Conservation (phyloP, 495 filamentous ascomycete species). For the Neurospora sp. region DNA sequence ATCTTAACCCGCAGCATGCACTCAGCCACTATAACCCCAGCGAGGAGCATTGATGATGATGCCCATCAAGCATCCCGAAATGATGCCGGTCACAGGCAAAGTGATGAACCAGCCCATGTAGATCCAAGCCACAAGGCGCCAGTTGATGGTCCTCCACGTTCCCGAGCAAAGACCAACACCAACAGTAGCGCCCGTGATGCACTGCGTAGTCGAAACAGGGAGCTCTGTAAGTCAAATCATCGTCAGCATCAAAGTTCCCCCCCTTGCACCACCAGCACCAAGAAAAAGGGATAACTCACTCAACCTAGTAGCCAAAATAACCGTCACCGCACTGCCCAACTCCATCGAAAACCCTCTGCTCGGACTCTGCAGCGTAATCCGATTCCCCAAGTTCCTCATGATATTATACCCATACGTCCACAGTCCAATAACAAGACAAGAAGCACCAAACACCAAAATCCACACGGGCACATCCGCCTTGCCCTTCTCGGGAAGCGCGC, state of each 20-base stretch:
- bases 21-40: conserved; percentile 8
- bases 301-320: conserved; percentile 54
- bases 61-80: conserved; percentile 47
- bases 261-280: background rate
- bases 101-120: conserved; percentile 50
- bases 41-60: conserved; percentile 47
- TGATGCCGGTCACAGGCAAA: conserved; percentile 43
- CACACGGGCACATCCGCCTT: conserved; percentile 55
- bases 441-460: conserved; percentile 51
- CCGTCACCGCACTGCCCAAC: conserved; percentile 57
- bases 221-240: conserved; percentile 19
- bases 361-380: conserved; percentile 58
- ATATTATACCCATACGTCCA: conserved; percentile 68
- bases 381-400: conserved; percentile 58
- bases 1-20: background rate
- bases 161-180: conserved; percentile 54
- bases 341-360: conserved; percentile 61
- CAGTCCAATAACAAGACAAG: conserved; percentile 49
- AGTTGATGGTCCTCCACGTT: conserved; percentile 47
- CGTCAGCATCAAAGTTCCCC: background rate
- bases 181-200: conserved; percentile 50
- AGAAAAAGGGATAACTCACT: conserved; percentile 16
- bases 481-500: conserved; percentile 34
- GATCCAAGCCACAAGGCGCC: conserved; percentile 48
- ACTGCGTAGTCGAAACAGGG: conserved; percentile 53